Percentiles rank a stretch among this genome's conserved stretches.
These are phyloP conservation scores for Ceratocystiopsis brevicomis DNA, from an alignment of 2,329 filamentous ascomycete genomes.

Conservation along the genomic window DNA sequence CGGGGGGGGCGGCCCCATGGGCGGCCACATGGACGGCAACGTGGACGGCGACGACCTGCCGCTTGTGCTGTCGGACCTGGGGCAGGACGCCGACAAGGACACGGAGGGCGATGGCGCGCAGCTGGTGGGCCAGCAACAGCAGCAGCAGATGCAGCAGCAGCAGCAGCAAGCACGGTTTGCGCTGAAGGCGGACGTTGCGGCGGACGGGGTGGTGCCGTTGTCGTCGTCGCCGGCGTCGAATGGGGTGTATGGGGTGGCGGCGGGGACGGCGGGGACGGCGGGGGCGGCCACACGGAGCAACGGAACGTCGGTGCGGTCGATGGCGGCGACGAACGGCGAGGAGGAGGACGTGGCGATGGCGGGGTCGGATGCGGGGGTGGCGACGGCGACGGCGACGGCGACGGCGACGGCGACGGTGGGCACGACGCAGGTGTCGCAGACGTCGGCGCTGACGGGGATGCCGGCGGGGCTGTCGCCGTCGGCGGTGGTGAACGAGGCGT, in stretches of 20 bases:
- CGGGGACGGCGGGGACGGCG: too few relatives aligned
- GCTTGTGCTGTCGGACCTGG: slow-evolving; percentile 6
- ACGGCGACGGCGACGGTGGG: slow-evolving; percentile 23
- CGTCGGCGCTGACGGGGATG: slow-evolving; percentile 38
- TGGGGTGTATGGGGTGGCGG: slow-evolving; percentile 33
- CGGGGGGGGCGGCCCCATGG: slow-evolving; percentile 12
- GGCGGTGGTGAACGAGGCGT: slow-evolving; percentile 60
- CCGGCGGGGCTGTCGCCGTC: slow-evolving; percentile 39
- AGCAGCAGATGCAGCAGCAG: slow-evolving; percentile 9
- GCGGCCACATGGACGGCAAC: background rate
- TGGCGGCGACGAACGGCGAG: slow-evolving; percentile 16
- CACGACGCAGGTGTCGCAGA: slow-evolving; percentile 44
- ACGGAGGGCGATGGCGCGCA: background rate
- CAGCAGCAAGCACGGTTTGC: slow-evolving; percentile 27
- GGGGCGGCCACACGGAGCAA: slow-evolving; percentile 30
- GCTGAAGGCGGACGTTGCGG: slow-evolving; percentile 18
- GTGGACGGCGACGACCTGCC: background rate
- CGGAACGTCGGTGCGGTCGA: slow-evolving; percentile 30
- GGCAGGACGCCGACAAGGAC: background rate
- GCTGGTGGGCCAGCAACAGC: slow-evolving; percentile 19
- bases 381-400: slow-evolving; percentile 17
- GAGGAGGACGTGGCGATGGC: slow-evolving; percentile 45
- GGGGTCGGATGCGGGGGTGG: slow-evolving; percentile 26
- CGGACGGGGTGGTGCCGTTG: too few relatives aligned
- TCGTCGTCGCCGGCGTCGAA: slow-evolving; percentile 24